A percentile compares a stretch with the other conserved stretches of the same genome.
phyloP scores from a whole-genome alignment of 768 basidiomycete species.

The Crucibulum laeve region DNA sequence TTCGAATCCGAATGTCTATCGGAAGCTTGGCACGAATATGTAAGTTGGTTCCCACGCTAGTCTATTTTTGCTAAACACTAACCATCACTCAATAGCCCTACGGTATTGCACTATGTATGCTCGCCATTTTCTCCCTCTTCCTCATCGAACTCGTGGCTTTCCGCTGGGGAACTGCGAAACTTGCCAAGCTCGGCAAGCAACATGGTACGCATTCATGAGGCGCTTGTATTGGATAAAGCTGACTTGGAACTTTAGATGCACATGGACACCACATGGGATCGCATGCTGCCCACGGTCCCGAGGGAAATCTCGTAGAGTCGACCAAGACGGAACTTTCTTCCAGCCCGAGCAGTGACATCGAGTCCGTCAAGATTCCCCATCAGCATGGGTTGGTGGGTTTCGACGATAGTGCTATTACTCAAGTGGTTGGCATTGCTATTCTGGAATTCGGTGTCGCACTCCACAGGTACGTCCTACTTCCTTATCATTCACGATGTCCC shows the following conservation, averaged over 20 bases:
- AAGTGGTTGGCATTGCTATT: conserved; percentile 84
- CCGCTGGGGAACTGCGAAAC: conserved; percentile 75
- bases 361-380: conserved; percentile 20
- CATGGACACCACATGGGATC: conserved; percentile 62
- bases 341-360: conserved; percentile 18
- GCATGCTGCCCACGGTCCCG: conserved; percentile 71
- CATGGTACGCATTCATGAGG: conserved; percentile 41
- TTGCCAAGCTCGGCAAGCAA: conserved; percentile 57
- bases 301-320: conserved; percentile 22
- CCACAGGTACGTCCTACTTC: conserved; percentile 49
- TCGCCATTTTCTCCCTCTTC: conserved; percentile 82
- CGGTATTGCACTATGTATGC: conserved; percentile 73
- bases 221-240: not conserved
- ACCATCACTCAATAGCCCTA: conserved; percentile 54
- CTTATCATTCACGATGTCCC: too few species aligned
- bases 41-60: conserved; percentile 31
- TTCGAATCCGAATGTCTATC: conserved; percentile 68
- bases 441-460: conserved; percentile 92
- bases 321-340: conserved; percentile 9
- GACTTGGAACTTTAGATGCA: conserved; percentile 36
- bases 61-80: not conserved
- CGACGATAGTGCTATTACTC: conserved; percentile 50
- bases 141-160: conserved; percentile 83
- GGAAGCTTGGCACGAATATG: conserved; percentile 70
- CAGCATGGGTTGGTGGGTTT: conserved; percentile 9